phyloP scores from a whole-genome alignment of 2,329 filamentous ascomycete species.

The Ophiostoma triangulosporum region DNA sequence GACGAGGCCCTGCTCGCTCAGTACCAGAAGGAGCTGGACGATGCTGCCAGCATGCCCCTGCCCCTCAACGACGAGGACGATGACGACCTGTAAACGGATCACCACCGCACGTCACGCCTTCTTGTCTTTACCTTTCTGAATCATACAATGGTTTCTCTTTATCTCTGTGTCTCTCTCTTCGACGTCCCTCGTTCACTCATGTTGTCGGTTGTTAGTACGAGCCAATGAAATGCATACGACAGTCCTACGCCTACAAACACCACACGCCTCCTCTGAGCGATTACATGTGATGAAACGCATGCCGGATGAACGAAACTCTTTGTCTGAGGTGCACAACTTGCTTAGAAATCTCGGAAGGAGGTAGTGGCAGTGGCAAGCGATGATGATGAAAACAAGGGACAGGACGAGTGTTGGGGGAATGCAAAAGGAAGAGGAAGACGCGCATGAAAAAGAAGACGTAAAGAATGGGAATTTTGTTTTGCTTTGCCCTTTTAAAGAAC shows the following conservation, averaged over 20 bases:
- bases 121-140: not conserved
- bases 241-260: not conserved
- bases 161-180: not conserved
- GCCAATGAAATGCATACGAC: not conserved
- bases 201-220: not conserved
- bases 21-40: conserved; percentile 82
- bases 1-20: conserved; percentile 68
- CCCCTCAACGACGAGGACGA: conserved; percentile 86
- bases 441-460: not conserved
- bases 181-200: not conserved
- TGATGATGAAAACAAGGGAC: not conserved
- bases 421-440: not conserved
- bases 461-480: not conserved
- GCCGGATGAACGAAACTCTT: not conserved
- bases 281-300: not conserved
- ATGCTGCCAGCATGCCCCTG: conserved; percentile 69
- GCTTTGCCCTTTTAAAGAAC: not conserved
- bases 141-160: not conserved
- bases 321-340: not conserved
- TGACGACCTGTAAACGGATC: conserved; percentile 39
- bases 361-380: not conserved
- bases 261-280: not conserved
- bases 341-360: not conserved
- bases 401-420: not conserved
- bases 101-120: not conserved